These are phyloP conservation scores for Termitomyces sp. DNA, from an alignment of 768 basidiomycete species.

Conservation along the genomic window DNA sequence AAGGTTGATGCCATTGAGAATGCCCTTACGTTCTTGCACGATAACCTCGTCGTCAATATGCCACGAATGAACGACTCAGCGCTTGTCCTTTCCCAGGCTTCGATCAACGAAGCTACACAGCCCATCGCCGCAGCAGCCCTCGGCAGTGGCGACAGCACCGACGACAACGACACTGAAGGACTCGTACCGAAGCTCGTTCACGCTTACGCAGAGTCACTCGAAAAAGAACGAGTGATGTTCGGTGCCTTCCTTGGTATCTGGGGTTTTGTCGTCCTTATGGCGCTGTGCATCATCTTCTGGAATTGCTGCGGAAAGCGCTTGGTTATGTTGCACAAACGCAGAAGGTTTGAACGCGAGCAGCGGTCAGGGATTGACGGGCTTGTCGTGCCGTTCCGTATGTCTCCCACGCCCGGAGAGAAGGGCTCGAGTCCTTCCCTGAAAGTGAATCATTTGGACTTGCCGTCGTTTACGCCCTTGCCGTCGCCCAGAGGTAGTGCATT, in stretches of 20 bases:
- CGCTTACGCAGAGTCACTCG: conserved; percentile 65
- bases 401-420: conserved; percentile 12
- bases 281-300: conserved; percentile 64
- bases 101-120: conserved; percentile 67
- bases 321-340: conserved; percentile 41
- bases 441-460: conserved; percentile 23
- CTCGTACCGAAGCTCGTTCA: conserved; percentile 70
- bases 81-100: conserved; percentile 69
- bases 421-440: conserved; percentile 6
- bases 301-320: conserved; percentile 52
- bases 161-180: conserved; percentile 37
- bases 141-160: conserved; percentile 45
- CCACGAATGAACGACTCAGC: conserved; percentile 71
- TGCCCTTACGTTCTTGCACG: conserved; percentile 86
- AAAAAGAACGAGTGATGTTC: conserved; percentile 84
- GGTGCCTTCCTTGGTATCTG: conserved; percentile 78
- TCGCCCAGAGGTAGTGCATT: conserved; percentile 29
- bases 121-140: conserved; percentile 86
- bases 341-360: conserved; percentile 49
- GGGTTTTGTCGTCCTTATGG: conserved; percentile 81
- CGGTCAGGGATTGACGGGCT: conserved; percentile 42
- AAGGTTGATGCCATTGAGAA: conserved; percentile 86
- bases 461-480: conserved; percentile 49
- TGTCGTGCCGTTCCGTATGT: conserved; percentile 28
- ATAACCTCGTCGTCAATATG: conserved; percentile 79